Evolutionary conservation across 2,329 filamentous ascomycete genomes (phyloP).

Genomic region (Sarocladium oryzae): DNA sequence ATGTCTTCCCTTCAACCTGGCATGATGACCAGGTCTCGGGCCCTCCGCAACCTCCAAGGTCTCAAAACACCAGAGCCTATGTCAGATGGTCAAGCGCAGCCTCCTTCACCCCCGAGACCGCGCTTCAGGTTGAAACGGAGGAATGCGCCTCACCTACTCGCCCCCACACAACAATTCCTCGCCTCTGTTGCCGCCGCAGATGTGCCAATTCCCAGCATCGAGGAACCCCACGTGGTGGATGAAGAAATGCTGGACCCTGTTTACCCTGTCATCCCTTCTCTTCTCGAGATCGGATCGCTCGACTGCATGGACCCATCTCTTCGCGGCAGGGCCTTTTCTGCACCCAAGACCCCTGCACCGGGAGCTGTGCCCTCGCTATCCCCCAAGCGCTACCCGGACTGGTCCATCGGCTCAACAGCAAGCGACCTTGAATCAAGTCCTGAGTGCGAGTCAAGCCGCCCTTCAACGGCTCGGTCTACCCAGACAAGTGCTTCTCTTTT

Average conservation of each 20-base stretch:
- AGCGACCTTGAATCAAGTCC: conserved; percentile 53
- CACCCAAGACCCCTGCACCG: conserved; percentile 54
- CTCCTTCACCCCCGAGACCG: conserved; percentile 45
- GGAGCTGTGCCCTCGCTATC: conserved; percentile 36
- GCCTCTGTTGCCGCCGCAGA: conserved; percentile 60
- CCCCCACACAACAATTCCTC: conserved; percentile 60
- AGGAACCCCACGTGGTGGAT: conserved; percentile 43
- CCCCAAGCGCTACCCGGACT: conserved; percentile 47
- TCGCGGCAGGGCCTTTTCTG: conserved; percentile 39
- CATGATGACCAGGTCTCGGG: conserved; percentile 37
- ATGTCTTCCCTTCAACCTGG: conserved; percentile 43
- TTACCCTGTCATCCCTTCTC: conserved; percentile 25
- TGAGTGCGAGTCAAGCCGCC: conserved; percentile 53
- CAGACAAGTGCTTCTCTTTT: conserved; percentile 52
- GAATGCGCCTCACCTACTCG: conserved; percentile 43
- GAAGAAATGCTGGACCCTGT: conserved; percentile 36
- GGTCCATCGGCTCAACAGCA: conserved; percentile 50
- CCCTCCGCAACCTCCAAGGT: conserved; percentile 31
- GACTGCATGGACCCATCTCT: conserved; percentile 23
- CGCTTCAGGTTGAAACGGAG: conserved; percentile 51
- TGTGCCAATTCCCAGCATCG: conserved; percentile 58
- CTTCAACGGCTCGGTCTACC: conserved; percentile 53
- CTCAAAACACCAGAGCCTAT: conserved; percentile 49
- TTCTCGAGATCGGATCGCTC: conserved; percentile 26
- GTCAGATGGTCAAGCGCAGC: conserved; percentile 26